Conservation (phyloP, 306 rosid species). For the Quercus suber region DNA sequence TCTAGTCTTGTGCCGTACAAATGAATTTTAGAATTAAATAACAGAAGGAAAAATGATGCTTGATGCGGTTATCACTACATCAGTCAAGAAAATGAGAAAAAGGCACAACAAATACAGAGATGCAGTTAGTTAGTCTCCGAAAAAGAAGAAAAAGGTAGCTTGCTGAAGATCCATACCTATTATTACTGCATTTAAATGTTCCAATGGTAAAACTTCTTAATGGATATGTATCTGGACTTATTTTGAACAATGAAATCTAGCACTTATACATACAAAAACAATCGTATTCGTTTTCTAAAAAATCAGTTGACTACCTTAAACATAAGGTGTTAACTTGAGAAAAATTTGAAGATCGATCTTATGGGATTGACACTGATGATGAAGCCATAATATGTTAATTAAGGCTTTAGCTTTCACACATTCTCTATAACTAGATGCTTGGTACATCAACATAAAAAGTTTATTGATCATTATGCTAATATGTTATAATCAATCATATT, state of each 20-base stretch:
- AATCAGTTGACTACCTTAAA: background rate
- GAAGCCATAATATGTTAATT: too few relatives aligned
- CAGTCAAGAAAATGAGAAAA: background rate
- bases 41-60: background rate
- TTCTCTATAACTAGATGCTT: too few relatives aligned
- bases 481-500: too few relatives aligned
- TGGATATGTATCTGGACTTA: background rate
- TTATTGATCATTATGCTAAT: too few relatives aligned
- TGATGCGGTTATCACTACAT: too few relatives aligned
- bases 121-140: background rate
- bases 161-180: background rate
- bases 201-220: background rate
- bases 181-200: background rate
- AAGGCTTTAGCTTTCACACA: too few relatives aligned
- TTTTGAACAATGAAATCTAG: background rate
- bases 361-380: too few relatives aligned
- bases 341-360: too few relatives aligned
- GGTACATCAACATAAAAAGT: too few relatives aligned
- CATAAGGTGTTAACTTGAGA: background rate
- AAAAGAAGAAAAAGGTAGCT: background rate
- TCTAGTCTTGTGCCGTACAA: background rate
- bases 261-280: background rate
- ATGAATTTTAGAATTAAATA: background rate
- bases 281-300: background rate
- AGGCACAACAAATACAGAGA: background rate